Conservation (phyloP, 345 rosid species). For the Pseudoturritis turrita region DNA sequence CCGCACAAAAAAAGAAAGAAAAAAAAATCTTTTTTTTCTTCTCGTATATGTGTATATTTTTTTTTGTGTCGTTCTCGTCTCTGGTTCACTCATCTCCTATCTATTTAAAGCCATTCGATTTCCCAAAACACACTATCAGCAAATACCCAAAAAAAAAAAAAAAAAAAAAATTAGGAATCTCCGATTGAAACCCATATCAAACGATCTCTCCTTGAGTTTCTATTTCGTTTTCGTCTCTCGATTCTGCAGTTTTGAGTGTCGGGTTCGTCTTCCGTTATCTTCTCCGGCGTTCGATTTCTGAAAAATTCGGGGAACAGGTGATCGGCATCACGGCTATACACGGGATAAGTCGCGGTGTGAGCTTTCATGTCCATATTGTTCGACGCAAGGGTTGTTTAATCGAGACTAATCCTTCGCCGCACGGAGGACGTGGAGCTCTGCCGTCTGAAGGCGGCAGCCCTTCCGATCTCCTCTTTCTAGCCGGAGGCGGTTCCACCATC, state of each 20-base stretch:
- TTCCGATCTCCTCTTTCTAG: conserved; percentile 98
- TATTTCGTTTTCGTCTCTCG: not conserved
- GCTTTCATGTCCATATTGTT: conserved; percentile 67
- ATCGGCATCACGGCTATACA: conserved; percentile 99
- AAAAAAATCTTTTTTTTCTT: not conserved
- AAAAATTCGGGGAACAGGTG: conserved; percentile 42
- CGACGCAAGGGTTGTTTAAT: conserved; percentile 83
- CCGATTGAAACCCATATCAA: not conserved
- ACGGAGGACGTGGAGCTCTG: conserved; percentile 99
- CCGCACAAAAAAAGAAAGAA: not conserved
- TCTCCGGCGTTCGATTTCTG: conserved; percentile 9
- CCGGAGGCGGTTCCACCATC: conserved; percentile 76
- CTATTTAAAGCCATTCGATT: conserved; percentile 31
- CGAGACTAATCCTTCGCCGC: conserved; percentile 92
- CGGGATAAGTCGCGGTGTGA: conserved; percentile 49
- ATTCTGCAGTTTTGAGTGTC: conserved; percentile 23
- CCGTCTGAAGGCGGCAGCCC: conserved; percentile 99
- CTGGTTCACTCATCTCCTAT: conserved; percentile 40
- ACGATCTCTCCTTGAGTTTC: conserved; percentile 1
- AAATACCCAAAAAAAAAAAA: not conserved
- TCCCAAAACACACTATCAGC: not conserved
- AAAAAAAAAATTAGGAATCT: not conserved
- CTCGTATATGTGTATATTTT: not conserved
- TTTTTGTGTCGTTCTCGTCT: not conserved
- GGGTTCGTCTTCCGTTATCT: not conserved